phyloP scores from a whole-genome alignment of 148 eudicot genomes.

The Rhododendron henanense region DNA sequence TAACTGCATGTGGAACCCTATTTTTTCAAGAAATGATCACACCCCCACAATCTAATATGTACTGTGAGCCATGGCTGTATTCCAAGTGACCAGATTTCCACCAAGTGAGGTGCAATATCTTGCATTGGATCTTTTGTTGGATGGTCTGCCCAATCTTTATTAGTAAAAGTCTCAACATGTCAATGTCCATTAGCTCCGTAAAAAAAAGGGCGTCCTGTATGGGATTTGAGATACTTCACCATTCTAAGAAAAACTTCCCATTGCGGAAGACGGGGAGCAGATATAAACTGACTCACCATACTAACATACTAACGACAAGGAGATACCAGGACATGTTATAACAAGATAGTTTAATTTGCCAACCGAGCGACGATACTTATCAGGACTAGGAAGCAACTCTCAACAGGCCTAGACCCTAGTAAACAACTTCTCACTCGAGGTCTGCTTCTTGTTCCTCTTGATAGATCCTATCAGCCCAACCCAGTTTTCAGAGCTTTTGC shows the following conservation, averaged over 20 bases:
- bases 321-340: background rate
- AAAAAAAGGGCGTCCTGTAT: background rate
- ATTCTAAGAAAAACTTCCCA: background rate
- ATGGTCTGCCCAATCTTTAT: background rate
- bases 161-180: background rate
- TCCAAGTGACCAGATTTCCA: background rate
- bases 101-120: background rate
- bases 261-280: background rate
- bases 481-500: background rate
- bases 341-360: background rate
- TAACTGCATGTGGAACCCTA: background rate
- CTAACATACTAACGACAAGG: background rate
- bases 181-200: background rate
- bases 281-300: background rate
- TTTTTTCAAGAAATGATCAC: background rate
- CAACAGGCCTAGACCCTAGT: background rate
- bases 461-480: background rate
- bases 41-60: background rate
- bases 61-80: background rate
- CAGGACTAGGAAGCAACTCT: background rate
- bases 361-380: background rate
- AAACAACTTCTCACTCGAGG: background rate
- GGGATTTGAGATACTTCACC: background rate
- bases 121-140: background rate
- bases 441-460: background rate